Conservation (phyloP, 345 rosid species). For the Chamaenerion angustifolium region DNA sequence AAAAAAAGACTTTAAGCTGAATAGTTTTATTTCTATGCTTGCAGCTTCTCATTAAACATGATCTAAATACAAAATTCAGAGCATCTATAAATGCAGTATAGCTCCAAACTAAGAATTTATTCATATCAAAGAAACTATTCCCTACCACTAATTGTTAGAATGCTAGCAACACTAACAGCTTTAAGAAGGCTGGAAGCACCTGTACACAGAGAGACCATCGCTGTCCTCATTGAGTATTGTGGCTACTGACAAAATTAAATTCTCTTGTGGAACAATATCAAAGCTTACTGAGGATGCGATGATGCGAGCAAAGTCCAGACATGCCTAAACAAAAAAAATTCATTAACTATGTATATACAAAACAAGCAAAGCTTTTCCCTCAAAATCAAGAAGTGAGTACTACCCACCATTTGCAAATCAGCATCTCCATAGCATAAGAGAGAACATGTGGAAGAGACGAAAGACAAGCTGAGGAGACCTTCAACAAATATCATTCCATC, state of each 20-base stretch:
- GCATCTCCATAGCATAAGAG: slow-evolving; percentile 64
- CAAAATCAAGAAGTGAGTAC: slow-evolving; percentile 6
- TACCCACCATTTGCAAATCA: slow-evolving; percentile 71
- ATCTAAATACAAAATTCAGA: too few species aligned
- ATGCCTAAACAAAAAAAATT: slow-evolving; percentile 59
- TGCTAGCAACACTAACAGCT: not conserved
- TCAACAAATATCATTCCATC: slow-evolving; percentile 86
- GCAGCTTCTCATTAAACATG: too few species aligned
- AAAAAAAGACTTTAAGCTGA: too few species aligned
- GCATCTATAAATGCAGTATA: too few species aligned
- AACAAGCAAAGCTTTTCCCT: slow-evolving; percentile 7
- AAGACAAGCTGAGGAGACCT: slow-evolving; percentile 56
- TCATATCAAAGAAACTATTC: too few species aligned
- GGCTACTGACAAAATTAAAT: slow-evolving; percentile 53
- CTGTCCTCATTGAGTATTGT: slow-evolving; percentile 52
- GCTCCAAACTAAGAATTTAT: too few species aligned
- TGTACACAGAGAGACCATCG: slow-evolving; percentile 60
- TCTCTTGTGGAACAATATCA: slow-evolving; percentile 60
- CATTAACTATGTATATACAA: slow-evolving; percentile 9
- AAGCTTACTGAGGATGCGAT: slow-evolving; percentile 45
- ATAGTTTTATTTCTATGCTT: too few species aligned
- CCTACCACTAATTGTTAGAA: not conserved
- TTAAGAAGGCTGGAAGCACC: slow-evolving; percentile 26
- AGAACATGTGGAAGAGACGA: slow-evolving; percentile 57
- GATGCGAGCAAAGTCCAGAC: slow-evolving; percentile 75